Conservation (phyloP, 2,329 filamentous ascomycete genomes). For the Rhynchosporium graminicola region DNA sequence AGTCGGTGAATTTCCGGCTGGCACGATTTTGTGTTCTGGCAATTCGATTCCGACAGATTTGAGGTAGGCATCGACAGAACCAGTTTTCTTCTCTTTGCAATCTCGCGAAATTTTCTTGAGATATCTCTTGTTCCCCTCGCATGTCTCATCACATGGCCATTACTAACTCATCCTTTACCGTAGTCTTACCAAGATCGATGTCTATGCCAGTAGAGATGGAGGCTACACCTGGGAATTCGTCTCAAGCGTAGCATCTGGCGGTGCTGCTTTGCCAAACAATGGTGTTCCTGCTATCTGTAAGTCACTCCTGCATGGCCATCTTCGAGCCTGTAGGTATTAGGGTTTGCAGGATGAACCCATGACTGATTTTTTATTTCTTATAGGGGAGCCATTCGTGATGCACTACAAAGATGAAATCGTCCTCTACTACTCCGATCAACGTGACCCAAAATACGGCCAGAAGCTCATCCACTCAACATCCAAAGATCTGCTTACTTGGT, state of each 20-base stretch:
- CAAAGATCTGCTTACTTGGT: slow-evolving; percentile 61
- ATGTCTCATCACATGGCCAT: too few relatives aligned
- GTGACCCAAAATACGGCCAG: slow-evolving; percentile 65
- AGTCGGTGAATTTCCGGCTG: slow-evolving; percentile 59
- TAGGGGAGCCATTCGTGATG: slow-evolving; percentile 65
- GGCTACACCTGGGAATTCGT: slow-evolving; percentile 68
- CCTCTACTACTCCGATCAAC: slow-evolving; percentile 71
- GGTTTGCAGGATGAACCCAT: too few relatives aligned
- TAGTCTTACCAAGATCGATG: slow-evolving; percentile 63
- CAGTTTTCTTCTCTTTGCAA: too few relatives aligned
- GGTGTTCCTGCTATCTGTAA: slow-evolving; percentile 65
- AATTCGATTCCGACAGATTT: slow-evolving; percentile 51
- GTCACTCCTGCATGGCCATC: too few relatives aligned
- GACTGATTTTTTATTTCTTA: too few relatives aligned
- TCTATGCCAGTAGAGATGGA: slow-evolving; percentile 63
- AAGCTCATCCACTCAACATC: slow-evolving; percentile 61
- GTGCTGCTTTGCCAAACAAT: slow-evolving; percentile 58
- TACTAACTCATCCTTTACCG: too few relatives aligned
- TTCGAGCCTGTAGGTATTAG: too few relatives aligned
- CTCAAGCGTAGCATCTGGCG: slow-evolving; percentile 62
- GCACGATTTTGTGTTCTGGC: slow-evolving; percentile 61
- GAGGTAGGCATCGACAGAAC: slow-evolving; percentile 32
- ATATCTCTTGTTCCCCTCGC: too few relatives aligned
- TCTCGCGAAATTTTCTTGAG: too few relatives aligned
- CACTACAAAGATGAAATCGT: slow-evolving; percentile 60